phyloP scores from a whole-genome alignment of 441 rosid genomes.

The Erodium moschatum region DNA sequence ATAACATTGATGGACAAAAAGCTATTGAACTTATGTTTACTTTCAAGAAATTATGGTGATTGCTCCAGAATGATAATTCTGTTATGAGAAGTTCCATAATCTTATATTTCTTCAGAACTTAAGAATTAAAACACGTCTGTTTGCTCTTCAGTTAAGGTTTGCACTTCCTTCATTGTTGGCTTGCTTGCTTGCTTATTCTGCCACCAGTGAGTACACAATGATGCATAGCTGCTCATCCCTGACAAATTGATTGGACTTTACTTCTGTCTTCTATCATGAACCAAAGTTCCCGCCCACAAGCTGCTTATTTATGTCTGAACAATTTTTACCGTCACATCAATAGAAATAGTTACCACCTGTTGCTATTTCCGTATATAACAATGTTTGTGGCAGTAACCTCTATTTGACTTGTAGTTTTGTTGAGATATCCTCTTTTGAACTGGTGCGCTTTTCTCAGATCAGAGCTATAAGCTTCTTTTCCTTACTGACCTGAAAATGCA shows the following conservation, averaged over 20 bases:
- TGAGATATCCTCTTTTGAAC: not conserved
- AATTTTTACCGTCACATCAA: not conserved
- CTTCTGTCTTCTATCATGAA: not conserved
- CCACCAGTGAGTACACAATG: not conserved
- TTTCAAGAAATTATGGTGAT: not conserved
- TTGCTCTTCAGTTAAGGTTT: not conserved
- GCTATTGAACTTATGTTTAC: not conserved
- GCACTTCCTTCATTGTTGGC: not conserved
- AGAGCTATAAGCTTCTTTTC: not conserved
- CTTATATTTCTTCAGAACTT: not conserved
- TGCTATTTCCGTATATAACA: not conserved
- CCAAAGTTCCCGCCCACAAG: not conserved
- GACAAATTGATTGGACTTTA: not conserved
- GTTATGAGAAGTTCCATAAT: not conserved
- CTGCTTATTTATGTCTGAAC: not conserved
- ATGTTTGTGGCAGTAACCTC: not conserved
- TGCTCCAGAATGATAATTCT: not conserved
- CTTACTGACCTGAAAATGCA: not conserved
- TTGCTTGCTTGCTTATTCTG: not conserved
- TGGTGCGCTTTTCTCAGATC: not conserved
- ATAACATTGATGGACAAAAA: not conserved
- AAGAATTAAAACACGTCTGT: too few species aligned
- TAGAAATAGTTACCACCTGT: not conserved
- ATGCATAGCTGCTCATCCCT: not conserved
- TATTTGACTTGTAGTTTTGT: not conserved